Evolutionary conservation across 2,329 filamentous ascomycete species (phyloP).

Genomic region (Claviceps maximensis): DNA sequence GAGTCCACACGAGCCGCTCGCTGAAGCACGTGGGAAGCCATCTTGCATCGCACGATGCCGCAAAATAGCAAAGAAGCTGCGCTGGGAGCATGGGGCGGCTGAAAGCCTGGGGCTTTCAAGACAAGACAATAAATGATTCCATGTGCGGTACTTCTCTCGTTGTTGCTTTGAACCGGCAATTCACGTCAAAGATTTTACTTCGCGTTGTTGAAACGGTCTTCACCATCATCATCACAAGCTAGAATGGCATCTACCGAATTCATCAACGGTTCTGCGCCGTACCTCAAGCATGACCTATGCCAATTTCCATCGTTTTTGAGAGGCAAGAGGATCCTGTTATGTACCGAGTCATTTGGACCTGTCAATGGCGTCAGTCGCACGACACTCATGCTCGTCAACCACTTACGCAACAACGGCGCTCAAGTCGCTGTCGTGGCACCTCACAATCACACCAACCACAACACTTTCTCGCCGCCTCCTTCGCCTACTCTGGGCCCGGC

Average conservation of each 20-base stretch:
- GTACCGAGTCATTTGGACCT: slow-evolving; percentile 58
- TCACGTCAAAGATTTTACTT: background rate
- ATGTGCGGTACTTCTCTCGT: background rate
- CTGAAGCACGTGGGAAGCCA: slow-evolving; percentile 13
- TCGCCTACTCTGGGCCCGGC: slow-evolving; percentile 19
- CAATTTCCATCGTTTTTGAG: slow-evolving; percentile 35
- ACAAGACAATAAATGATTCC: background rate
- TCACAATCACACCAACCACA: slow-evolving; percentile 38
- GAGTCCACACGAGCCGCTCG: slow-evolving; percentile 1
- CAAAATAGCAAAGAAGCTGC: background rate
- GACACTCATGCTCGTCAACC: slow-evolving; percentile 55
- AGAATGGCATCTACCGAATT: slow-evolving; percentile 8
- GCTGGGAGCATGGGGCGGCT: background rate
- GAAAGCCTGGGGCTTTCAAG: background rate
- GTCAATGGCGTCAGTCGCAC: slow-evolving; percentile 64
- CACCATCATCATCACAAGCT: background rate
- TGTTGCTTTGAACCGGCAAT: background rate
- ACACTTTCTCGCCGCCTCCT: slow-evolving; percentile 37
- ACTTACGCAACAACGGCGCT: slow-evolving; percentile 49
- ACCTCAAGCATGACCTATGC: slow-evolving; percentile 25
- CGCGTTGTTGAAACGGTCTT: background rate
- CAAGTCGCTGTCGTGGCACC: slow-evolving; percentile 56
- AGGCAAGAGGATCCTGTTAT: slow-evolving; percentile 50
- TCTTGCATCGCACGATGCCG: background rate
- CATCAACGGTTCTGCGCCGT: slow-evolving; percentile 5